phyloP scores from a whole-genome alignment of 768 basidiomycete species.

The Pluteus cervinus region DNA sequence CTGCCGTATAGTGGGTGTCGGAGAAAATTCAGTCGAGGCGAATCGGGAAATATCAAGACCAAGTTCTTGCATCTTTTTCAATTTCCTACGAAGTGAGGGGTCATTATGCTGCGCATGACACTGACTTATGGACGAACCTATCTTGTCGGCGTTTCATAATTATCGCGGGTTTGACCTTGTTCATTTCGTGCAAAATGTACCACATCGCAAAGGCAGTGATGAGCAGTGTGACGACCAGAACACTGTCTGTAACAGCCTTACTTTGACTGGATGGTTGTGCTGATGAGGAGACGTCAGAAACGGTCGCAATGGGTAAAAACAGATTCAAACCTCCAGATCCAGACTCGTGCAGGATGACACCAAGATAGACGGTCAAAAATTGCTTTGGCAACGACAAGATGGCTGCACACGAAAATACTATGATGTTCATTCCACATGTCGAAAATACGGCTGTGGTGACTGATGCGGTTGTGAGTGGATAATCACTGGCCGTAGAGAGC shows the following conservation, averaged over 20 bases:
- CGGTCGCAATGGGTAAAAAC: background rate
- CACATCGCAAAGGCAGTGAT: slow-evolving; percentile 77
- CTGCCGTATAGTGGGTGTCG: too few species aligned
- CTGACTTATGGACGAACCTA: too few species aligned
- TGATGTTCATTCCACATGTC: slow-evolving; percentile 82
- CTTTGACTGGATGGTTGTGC: slow-evolving; percentile 38
- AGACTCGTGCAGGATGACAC: slow-evolving; percentile 64
- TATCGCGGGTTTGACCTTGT: slow-evolving; percentile 57
- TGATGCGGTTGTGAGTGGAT: slow-evolving; percentile 20
- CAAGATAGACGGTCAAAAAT: slow-evolving; percentile 87
- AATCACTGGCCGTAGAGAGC: background rate
- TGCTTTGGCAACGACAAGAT: slow-evolving; percentile 86
- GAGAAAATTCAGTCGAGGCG: too few species aligned
- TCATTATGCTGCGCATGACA: too few species aligned
- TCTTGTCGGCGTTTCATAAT: slow-evolving; percentile 69
- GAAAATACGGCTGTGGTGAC: slow-evolving; percentile 87
- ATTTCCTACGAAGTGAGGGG: too few species aligned
- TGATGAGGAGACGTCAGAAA: slow-evolving; percentile 9
- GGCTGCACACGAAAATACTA: slow-evolving; percentile 73
- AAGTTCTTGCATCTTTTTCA: too few species aligned
- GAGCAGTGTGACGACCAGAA: slow-evolving; percentile 60
- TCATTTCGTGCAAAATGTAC: slow-evolving; percentile 76
- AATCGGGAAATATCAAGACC: too few species aligned
- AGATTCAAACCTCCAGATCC: slow-evolving; percentile 28
- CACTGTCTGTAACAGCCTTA: slow-evolving; percentile 61